These are phyloP conservation scores for Reticulascus tulasneorum DNA, from an alignment of 2,329 filamentous ascomycete species.

Conservation along the genomic window DNA sequence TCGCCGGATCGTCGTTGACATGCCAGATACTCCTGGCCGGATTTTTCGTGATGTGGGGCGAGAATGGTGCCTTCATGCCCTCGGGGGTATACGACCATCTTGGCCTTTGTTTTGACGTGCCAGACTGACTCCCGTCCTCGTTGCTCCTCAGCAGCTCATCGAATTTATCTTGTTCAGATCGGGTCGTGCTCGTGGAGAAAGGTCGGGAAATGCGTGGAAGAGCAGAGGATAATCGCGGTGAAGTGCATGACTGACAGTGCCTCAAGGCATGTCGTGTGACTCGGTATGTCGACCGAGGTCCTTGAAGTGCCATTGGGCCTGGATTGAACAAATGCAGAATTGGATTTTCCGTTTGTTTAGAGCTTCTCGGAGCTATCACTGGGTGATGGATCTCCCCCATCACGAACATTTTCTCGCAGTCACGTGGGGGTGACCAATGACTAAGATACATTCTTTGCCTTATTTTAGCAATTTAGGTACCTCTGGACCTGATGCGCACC, in stretches of 20 bases:
- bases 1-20: constrained; percentile 71
- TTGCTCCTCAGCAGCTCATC: constrained; percentile 7
- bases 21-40: constrained; percentile 52
- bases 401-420: constrained; percentile 13
- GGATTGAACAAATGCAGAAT: too few relatives aligned
- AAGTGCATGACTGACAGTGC: constrained; percentile 9
- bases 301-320: constrained; percentile 11
- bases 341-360: too few relatives aligned
- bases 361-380: too few relatives aligned
- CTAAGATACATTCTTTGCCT: too few relatives aligned
- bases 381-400: too few relatives aligned
- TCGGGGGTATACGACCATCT: constrained; percentile 70
- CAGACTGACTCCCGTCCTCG: constrained; percentile 7
- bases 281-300: constrained; percentile 10
- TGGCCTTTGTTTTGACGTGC: constrained; percentile 30
- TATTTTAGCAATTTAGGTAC: too few relatives aligned
- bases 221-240: constrained; percentile 5
- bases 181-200: constrained; percentile 9
- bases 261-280: constrained; percentile 12
- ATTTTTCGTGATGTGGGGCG: constrained; percentile 52
- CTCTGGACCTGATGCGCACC: too few relatives aligned
- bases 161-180: constrained; percentile 6
- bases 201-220: constrained; percentile 7
- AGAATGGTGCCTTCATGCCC: constrained; percentile 67
- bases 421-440: too few relatives aligned